Evolutionary conservation across 805 yeast species (phyloP), one percentile per base, ranked within the genome.

Genomic region (Candida rishiriensis): DNA sequence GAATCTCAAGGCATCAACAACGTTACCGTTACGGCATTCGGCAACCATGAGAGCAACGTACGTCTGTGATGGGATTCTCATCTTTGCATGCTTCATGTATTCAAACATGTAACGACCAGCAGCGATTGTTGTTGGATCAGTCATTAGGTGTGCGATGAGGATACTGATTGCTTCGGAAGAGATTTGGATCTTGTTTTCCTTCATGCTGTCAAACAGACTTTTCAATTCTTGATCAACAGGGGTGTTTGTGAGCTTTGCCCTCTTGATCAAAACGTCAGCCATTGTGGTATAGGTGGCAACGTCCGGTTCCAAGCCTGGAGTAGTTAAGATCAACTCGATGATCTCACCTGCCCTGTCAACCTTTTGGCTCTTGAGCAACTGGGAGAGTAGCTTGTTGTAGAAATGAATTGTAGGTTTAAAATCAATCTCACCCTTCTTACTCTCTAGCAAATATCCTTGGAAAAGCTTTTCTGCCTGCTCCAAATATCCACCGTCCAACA

Each of bases 241-340:
- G n/a, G 64, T 59, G 10, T 61, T 58, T 9, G 79, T 72, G 2
- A 63, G 54, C 46, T 64, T 79, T 31, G 72, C 66, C n/a, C 64
- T 65, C 56, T 77, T 78, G 64, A 82, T 69, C 50, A 73, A 68
- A 41, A 72, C 61, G 53, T 82, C 81, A 42, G 83, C 69, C 18
- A 82, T 63, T 31, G 76, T 72, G 3, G 89, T 75, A 61, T 78
- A 78, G 2, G 90, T 82, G 14, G 79, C 79, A 38, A 79, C 69
- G 57, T 81, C 86, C 26, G 84, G 83, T 32, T 68, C 54, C 18
- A 82, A 60, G 3, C 64, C 57, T 21, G 65, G 46, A 29, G 58
- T 59, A 7, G 47, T 38, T 3, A 46, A 21, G 3, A 57, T 21
- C 78, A 81, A 73, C 30, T 70, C 65, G 35, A 83, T 60, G 12